A percentile compares a stretch with the other conserved stretches of the same genome.
Evolutionary conservation across 805 yeast species (phyloP).

Genomic region (Clavispora vitiphila): DNA sequence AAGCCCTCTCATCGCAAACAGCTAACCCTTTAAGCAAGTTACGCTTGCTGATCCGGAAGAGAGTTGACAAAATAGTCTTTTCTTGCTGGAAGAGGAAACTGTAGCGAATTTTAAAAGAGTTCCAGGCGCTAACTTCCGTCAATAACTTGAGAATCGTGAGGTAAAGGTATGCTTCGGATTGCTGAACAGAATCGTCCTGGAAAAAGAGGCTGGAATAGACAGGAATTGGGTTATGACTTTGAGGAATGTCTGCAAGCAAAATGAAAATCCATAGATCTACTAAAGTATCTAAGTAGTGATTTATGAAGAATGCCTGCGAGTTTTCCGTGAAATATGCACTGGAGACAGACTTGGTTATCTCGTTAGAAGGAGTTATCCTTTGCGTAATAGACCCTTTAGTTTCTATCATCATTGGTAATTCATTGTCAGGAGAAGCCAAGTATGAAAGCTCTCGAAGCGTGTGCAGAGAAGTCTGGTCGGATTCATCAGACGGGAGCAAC

Average conservation of each 20-base stretch:
- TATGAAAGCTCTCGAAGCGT: slow-evolving; percentile 43
- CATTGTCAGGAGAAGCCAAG: slow-evolving; percentile 44
- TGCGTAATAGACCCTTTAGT: slow-evolving; percentile 18
- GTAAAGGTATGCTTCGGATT: neutral
- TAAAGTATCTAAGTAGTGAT: slow-evolving; percentile 9
- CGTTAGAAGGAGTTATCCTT: neutral
- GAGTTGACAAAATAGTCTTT: neutral
- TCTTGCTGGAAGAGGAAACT: slow-evolving; percentile 5
- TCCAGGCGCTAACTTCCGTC: slow-evolving; percentile 10
- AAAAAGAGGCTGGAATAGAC: slow-evolving; percentile 4
- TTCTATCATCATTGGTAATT: slow-evolving; percentile 55
- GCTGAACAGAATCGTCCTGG: slow-evolving; percentile 3
- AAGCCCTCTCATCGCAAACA: slow-evolving; percentile 1
- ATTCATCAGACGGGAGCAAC: slow-evolving; percentile 32
- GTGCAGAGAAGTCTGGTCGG: slow-evolving; percentile 16
- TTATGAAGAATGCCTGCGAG: slow-evolving; percentile 5
- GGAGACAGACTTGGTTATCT: slow-evolving; percentile 1
- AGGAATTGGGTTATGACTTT: neutral
- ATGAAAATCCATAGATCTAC: slow-evolving; percentile 13
- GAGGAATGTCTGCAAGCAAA: slow-evolving; percentile 9
- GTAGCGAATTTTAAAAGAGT: slow-evolving; percentile 6
- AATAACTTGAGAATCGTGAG: slow-evolving; percentile 1
- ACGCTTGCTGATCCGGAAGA: neutral
- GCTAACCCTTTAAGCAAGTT: neutral
- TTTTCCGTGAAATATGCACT: neutral